Conservation (phyloP, 2,329 filamentous ascomycete genomes). For the Talaromyces islandicus region DNA sequence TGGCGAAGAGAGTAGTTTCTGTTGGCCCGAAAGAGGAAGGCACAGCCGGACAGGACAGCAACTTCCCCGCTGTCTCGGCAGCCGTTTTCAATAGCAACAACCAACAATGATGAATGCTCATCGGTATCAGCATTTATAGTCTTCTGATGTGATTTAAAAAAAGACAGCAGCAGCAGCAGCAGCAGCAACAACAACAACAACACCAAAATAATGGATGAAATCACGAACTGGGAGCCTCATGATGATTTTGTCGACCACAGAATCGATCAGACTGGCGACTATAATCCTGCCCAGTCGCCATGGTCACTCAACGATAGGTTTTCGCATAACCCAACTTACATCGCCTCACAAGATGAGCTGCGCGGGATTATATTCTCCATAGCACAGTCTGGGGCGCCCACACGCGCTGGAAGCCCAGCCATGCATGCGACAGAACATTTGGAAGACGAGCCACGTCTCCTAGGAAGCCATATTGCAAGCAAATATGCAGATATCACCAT, state of each 20-base stretch:
- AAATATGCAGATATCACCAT: not conserved
- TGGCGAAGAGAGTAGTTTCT: not conserved
- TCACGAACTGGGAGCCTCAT: not conserved
- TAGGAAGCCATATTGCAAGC: slow-evolving; percentile 20
- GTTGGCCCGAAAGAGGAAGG: not conserved
- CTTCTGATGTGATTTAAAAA: not conserved
- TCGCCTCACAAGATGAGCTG: slow-evolving; percentile 42
- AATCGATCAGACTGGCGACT: not conserved
- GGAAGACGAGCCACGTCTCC: not conserved
- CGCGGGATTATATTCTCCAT: slow-evolving; percentile 40
- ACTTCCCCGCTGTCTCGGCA: not conserved
- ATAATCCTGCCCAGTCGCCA: not conserved
- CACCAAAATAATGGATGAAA: not conserved
- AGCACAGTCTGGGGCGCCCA: slow-evolving; percentile 39
- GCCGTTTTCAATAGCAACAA: not conserved
- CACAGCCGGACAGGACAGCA: not conserved
- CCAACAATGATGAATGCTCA: too few species aligned
- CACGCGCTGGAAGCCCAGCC: slow-evolving; percentile 31
- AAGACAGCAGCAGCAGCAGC: too few species aligned
- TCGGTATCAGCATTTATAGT: too few species aligned
- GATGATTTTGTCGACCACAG: not conserved
- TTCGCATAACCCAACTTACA: slow-evolving; percentile 36
- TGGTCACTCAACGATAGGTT: slow-evolving; percentile 17
- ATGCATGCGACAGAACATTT: not conserved
- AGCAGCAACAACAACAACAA: not conserved